A percentile compares a stretch with the other conserved stretches of the same genome.
Conservation (phyloP, 2,329 filamentous ascomycete species). For the Fusarium foetens region DNA sequence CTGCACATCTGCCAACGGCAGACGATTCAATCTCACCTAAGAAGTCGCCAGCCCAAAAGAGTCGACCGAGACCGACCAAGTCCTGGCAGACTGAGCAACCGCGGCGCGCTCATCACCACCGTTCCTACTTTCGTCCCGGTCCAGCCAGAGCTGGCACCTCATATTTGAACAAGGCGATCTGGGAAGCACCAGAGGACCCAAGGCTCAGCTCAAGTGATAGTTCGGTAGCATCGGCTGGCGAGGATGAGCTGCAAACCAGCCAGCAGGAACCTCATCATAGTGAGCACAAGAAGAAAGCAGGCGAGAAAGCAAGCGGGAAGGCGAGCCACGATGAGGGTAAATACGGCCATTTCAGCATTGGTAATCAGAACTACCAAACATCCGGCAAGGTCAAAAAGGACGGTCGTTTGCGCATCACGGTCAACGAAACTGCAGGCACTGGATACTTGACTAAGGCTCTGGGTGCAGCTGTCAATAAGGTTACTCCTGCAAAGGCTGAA, state of each 20-base stretch:
- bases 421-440: slow-evolving; percentile 75
- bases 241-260: not conserved
- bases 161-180: slow-evolving; percentile 37
- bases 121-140: slow-evolving; percentile 29
- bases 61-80: slow-evolving; percentile 33
- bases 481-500: slow-evolving; percentile 22
- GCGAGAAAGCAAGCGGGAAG: slow-evolving; percentile 2
- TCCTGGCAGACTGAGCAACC: slow-evolving; percentile 37
- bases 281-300: slow-evolving; percentile 3
- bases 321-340: slow-evolving; percentile 40
- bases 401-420: slow-evolving; percentile 76
- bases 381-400: slow-evolving; percentile 74
- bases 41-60: not conserved
- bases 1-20: not conserved
- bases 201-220: slow-evolving; percentile 19
- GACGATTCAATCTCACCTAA: not conserved
- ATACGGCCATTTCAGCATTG: slow-evolving; percentile 61
- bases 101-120: slow-evolving; percentile 6
- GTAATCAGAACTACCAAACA: slow-evolving; percentile 72
- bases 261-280: not conserved
- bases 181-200: slow-evolving; percentile 15
- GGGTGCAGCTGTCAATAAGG: slow-evolving; percentile 67
- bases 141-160: slow-evolving; percentile 37
- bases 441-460: slow-evolving; percentile 80
- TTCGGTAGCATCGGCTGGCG: slow-evolving; percentile 24